A percentile compares a stretch with the other conserved stretches of the same genome.
These are phyloP conservation scores for Globisporangium nodosum DNA, from an alignment of 352 stramenopile species.

Conservation along the genomic window DNA sequence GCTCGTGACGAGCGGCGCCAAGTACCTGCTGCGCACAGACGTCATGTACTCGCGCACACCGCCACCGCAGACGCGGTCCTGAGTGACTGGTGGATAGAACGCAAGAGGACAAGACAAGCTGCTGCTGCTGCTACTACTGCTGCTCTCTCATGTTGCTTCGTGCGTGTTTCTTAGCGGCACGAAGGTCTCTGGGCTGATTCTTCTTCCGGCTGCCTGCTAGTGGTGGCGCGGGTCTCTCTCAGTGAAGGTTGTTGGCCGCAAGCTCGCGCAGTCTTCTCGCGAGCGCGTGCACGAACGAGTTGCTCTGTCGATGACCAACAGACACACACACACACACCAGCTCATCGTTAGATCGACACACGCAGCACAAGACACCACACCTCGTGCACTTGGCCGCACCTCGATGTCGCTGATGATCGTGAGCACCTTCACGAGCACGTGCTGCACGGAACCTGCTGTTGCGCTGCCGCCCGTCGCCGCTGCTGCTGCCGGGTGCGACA, in stretches of 20 bases:
- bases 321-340: conserved; percentile 1
- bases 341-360: neutral
- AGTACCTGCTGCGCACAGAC: conserved; percentile 74
- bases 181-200: neutral
- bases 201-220: neutral
- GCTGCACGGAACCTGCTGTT: conserved; percentile 27
- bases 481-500: conserved; percentile 15
- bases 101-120: neutral
- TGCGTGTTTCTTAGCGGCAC: neutral
- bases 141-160: neutral
- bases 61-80: neutral
- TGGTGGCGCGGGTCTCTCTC: neutral
- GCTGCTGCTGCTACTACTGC: too few relatives aligned
- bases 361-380: neutral
- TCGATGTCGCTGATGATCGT: conserved; percentile 55
- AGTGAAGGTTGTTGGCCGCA: conserved; percentile 13
- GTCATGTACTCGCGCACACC: conserved; percentile 65
- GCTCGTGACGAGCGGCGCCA: conserved; percentile 46
- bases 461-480: conserved; percentile 1
- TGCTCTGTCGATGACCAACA: conserved; percentile 24
- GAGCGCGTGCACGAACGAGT: conserved; percentile 64
- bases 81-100: neutral
- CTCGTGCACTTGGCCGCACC: conserved; percentile 23
- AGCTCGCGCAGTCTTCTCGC: conserved; percentile 65
- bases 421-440: conserved; percentile 66